Percentiles rank a stretch among this genome's conserved stretches.
Conservation (phyloP, 2,329 filamentous ascomycete genomes). For the Diaporthe citri region DNA sequence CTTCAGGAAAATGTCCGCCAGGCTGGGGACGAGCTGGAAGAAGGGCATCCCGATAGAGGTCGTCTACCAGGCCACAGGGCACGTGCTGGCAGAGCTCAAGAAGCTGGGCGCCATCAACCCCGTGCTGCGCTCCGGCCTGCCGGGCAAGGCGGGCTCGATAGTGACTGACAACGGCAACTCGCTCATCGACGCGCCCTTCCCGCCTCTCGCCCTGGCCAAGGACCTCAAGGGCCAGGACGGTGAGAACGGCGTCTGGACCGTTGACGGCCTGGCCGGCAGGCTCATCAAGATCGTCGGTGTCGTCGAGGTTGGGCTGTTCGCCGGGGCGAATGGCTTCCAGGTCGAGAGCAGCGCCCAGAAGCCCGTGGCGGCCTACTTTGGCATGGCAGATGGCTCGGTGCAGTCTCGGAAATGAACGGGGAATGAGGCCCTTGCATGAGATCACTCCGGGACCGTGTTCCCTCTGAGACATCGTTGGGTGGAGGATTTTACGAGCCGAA, state of each 20-base stretch:
- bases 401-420: constrained; percentile 55
- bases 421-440: neutral
- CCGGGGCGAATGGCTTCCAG: constrained; percentile 82
- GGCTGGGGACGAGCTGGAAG: constrained; percentile 82
- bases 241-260: constrained; percentile 81
- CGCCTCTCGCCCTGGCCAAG: constrained; percentile 74
- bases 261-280: constrained; percentile 77
- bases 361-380: constrained; percentile 95
- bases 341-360: constrained; percentile 83
- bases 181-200: constrained; percentile 93
- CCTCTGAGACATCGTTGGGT: neutral
- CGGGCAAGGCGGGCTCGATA: constrained; percentile 85
- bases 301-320: constrained; percentile 92
- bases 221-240: constrained; percentile 65
- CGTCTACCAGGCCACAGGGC: constrained; percentile 83
- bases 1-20: constrained; percentile 87
- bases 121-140: constrained; percentile 76
- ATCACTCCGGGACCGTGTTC: neutral
- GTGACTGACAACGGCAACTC: constrained; percentile 86
- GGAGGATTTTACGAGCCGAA: neutral
- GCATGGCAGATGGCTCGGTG: constrained; percentile 82
- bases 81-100: constrained; percentile 79
- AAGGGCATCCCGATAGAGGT: constrained; percentile 93
- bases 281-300: constrained; percentile 89
- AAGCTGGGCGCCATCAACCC: constrained; percentile 80